These are phyloP conservation scores for Fusarium heterosporum DNA, from an alignment of 2,329 filamentous ascomycete species.

Conservation along the genomic window DNA sequence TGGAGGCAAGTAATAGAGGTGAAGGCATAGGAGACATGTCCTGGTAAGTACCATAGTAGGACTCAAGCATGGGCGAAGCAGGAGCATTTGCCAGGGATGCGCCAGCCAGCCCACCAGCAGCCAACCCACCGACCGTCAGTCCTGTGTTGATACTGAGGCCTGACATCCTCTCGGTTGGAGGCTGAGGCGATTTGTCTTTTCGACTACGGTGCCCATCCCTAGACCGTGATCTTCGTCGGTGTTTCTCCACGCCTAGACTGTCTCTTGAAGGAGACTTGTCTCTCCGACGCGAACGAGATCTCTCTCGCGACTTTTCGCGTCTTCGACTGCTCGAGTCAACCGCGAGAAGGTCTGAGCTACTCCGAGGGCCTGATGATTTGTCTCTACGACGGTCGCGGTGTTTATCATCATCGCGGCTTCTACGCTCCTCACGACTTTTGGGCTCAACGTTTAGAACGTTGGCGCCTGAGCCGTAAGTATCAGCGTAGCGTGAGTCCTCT, in stretches of 20 bases:
- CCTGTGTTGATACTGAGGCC: slow-evolving; percentile 62
- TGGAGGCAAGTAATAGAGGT: slow-evolving; percentile 70
- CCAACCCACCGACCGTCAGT: slow-evolving; percentile 46
- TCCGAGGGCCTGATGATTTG: slow-evolving; percentile 34
- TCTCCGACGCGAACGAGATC: slow-evolving; percentile 37
- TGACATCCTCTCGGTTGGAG: slow-evolving; percentile 64
- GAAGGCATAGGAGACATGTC: slow-evolving; percentile 95
- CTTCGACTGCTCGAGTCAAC: slow-evolving; percentile 41
- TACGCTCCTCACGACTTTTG: slow-evolving; percentile 52
- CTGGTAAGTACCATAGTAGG: slow-evolving; percentile 94
- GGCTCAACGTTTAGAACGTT: slow-evolving; percentile 60
- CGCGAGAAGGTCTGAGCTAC: slow-evolving; percentile 41
- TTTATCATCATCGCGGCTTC: slow-evolving; percentile 51
- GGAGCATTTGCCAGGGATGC: slow-evolving; percentile 70
- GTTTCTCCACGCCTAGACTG: slow-evolving; percentile 25
- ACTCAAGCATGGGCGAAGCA: slow-evolving; percentile 86
- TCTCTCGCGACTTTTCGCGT: slow-evolving; percentile 45
- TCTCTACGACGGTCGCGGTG: slow-evolving; percentile 51
- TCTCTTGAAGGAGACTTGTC: slow-evolving; percentile 42
- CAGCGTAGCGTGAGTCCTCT: slow-evolving; percentile 47
- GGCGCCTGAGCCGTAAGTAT: slow-evolving; percentile 53
- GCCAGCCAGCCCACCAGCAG: slow-evolving; percentile 47
- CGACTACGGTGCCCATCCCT: slow-evolving; percentile 35
- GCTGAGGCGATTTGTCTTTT: slow-evolving; percentile 60
- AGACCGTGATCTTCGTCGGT: slow-evolving; percentile 31